Conservation (phyloP, 345 rosid genomes). For the Citrus inodora region DNA sequence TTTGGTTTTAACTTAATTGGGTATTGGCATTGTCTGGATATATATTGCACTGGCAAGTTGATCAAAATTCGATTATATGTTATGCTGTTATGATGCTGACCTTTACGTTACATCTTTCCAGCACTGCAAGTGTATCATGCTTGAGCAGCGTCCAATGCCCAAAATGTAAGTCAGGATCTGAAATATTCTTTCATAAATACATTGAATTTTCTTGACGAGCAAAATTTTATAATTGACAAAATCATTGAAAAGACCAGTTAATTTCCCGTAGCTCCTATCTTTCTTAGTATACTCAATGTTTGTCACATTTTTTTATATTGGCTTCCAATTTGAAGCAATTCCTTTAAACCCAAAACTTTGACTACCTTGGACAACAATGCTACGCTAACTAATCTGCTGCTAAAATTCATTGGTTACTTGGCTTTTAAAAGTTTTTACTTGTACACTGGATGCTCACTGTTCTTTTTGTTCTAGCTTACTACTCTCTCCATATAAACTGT, state of each 20-base stretch:
- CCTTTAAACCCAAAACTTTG: too few species aligned
- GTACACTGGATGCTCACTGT: not conserved
- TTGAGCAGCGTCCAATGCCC: slow-evolving; percentile 16
- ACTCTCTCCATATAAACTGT: slow-evolving; percentile 38
- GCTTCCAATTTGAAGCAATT: too few species aligned
- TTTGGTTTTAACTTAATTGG: too few species aligned
- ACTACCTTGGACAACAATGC: not conserved
- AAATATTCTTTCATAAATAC: not conserved
- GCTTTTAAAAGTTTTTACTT: too few species aligned
- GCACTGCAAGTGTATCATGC: slow-evolving; percentile 17
- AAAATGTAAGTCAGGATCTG: slow-evolving; percentile 19
- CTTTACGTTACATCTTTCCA: not conserved
- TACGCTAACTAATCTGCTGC: not conserved
- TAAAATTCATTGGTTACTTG: not conserved
- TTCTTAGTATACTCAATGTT: not conserved
- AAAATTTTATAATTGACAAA: not conserved
- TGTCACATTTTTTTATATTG: not conserved
- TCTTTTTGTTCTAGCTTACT: slow-evolving; percentile 16
- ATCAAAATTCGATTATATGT: not conserved
- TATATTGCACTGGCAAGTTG: not conserved
- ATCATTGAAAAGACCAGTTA: not conserved
- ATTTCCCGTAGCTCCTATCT: not conserved
- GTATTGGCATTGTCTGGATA: too few species aligned
- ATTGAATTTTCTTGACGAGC: not conserved
- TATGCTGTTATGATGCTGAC: not conserved